phyloP scores from a whole-genome alignment of 2,329 filamentous ascomycete species.

The Emergomyces pasteurianus region DNA sequence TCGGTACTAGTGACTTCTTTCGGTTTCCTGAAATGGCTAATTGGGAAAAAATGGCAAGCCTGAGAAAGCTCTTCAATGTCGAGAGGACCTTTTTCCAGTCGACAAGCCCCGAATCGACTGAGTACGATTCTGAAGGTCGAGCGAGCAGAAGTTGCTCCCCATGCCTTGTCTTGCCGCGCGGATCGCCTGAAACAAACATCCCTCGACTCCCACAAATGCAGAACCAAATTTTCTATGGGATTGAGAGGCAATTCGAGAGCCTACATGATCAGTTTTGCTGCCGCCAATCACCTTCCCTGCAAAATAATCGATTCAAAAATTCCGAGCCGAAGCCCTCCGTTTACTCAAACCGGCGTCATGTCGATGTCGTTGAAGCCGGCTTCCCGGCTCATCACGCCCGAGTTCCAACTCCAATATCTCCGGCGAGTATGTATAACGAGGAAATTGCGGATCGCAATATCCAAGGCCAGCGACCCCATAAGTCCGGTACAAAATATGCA shows the following conservation, averaged over 20 bases:
- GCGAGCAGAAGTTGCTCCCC: background rate
- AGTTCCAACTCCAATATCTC: slow-evolving; percentile 18
- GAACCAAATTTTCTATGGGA: slow-evolving; percentile 22
- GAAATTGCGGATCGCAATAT: slow-evolving; percentile 34
- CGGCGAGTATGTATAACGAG: slow-evolving; percentile 29
- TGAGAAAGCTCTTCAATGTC: slow-evolving; percentile 8
- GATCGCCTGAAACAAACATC: slow-evolving; percentile 2
- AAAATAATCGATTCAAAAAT: slow-evolving; percentile 16
- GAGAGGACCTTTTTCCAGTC: slow-evolving; percentile 8
- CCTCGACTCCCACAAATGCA: slow-evolving; percentile 17
- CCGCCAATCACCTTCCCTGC: slow-evolving; percentile 16
- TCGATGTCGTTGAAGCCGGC: slow-evolving; percentile 31
- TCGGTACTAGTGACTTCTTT: background rate
- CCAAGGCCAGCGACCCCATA: slow-evolving; percentile 16
- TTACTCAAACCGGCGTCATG: slow-evolving; percentile 21
- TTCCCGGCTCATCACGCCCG: slow-evolving; percentile 23
- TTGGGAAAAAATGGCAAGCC: slow-evolving; percentile 17
- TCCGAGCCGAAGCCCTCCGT: slow-evolving; percentile 5
- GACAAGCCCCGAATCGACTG: background rate
- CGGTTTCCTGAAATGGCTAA: background rate
- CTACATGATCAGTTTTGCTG: slow-evolving; percentile 24
- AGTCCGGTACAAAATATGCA: slow-evolving; percentile 14
- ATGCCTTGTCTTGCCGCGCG: background rate
- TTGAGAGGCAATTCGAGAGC: slow-evolving; percentile 30
- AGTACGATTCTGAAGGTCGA: background rate